Evolutionary conservation across 2,329 filamentous ascomycete genomes (phyloP).

Genomic region (Fusarium piperis): DNA sequence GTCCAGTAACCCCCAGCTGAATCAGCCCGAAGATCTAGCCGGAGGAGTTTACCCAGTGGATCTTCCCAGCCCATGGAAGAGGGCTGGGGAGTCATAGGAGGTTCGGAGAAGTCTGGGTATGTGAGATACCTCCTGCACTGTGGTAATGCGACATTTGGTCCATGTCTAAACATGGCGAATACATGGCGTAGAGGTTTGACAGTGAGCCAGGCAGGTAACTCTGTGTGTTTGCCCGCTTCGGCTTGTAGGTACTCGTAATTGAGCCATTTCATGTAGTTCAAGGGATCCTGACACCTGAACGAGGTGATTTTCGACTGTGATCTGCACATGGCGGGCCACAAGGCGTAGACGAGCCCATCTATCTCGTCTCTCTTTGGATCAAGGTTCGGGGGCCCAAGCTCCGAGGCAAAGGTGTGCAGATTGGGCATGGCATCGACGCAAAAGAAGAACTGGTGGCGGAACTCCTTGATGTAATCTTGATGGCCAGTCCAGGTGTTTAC

Average conservation of each 20-base stretch:
- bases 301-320: not conserved
- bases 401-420: not conserved
- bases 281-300: not conserved
- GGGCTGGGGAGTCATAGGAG: too few relatives aligned
- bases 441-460: not conserved
- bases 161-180: not conserved
- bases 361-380: not conserved
- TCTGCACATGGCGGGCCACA: not conserved
- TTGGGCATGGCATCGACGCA: not conserved
- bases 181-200: not conserved
- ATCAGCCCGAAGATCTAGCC: not conserved
- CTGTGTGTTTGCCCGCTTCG: not conserved
- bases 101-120: too few relatives aligned
- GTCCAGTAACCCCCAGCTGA: not conserved
- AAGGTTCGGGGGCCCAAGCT: not conserved
- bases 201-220: not conserved
- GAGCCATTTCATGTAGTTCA: not conserved
- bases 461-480: not conserved
- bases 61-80: not conserved
- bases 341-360: not conserved
- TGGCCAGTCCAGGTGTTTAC: not conserved
- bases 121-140: too few relatives aligned
- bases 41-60: not conserved
- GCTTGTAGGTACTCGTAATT: not conserved
- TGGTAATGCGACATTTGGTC: too few relatives aligned